phyloP scores from a whole-genome alignment of 176 grass and related monocot genomes.

The Eremochloa ophiuroides region DNA sequence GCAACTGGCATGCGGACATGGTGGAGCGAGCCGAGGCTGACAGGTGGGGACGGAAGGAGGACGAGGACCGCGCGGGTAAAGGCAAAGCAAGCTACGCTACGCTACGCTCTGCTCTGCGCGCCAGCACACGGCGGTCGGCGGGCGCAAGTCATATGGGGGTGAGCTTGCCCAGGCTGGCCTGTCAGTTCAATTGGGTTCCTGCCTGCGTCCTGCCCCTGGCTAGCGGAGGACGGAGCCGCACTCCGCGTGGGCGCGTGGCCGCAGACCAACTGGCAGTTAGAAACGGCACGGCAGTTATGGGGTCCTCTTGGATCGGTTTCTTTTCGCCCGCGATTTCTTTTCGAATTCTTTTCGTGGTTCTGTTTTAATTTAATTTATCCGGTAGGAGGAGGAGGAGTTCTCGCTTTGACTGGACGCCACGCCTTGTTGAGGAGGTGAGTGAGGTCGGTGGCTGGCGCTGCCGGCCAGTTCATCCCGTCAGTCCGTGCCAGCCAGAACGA shows the following conservation, averaged over 20 bases:
- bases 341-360: neutral
- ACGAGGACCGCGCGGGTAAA: too few relatives aligned
- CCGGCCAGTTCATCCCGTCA: neutral
- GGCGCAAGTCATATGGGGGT: neutral
- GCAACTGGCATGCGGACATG: too few relatives aligned
- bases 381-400: neutral
- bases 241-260: neutral
- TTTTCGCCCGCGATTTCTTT: neutral
- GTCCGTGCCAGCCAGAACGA: neutral
- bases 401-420: neutral
- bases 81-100: too few relatives aligned
- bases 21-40: too few relatives aligned
- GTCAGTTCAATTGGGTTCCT: conserved; percentile 18
- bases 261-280: conserved; percentile 18
- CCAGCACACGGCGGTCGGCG: too few relatives aligned
- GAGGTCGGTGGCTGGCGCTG: neutral
- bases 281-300: conserved; percentile 27
- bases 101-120: too few relatives aligned
- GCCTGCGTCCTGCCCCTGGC: too few relatives aligned
- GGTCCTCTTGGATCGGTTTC: neutral
- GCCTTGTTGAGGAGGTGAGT: neutral
- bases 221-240: conserved; percentile 1
- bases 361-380: neutral
- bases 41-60: too few relatives aligned
- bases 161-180: conserved; percentile 47